Evolutionary conservation across 495 filamentous ascomycete genomes (phyloP).

Genomic region (Copromyces sp.): DNA sequence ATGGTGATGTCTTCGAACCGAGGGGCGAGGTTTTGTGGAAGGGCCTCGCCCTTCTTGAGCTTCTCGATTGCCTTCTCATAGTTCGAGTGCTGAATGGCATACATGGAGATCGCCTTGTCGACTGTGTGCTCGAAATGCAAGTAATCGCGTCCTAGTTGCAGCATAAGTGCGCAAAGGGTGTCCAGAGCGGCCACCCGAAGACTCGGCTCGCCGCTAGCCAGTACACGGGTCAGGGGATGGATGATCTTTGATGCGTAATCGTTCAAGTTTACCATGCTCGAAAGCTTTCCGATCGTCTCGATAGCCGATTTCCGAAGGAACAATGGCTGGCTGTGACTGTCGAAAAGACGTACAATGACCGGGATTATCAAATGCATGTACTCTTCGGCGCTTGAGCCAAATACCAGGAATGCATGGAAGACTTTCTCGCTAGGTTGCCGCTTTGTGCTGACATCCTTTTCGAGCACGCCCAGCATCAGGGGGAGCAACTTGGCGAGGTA

Average conservation of each 20-base stretch:
- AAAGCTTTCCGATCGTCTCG: conserved; percentile 90
- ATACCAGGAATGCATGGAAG: conserved; percentile 87
- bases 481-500: conserved; percentile 83
- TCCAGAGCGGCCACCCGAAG: conserved; percentile 82
- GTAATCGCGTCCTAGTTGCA: conserved; percentile 92
- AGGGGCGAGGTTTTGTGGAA: conserved; percentile 89
- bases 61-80: conserved; percentile 87
- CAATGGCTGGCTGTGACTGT: conserved; percentile 66
- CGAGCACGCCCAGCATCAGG: conserved; percentile 86
- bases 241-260: conserved; percentile 94
- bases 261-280: conserved; percentile 91
- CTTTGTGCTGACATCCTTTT: conserved; percentile 64
- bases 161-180: conserved; percentile 88
- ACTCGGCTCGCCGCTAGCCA: conserved; percentile 57
- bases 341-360: conserved; percentile 85
- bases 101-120: conserved; percentile 59
- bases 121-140: conserved; percentile 85
- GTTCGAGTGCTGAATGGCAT: conserved; percentile 72
- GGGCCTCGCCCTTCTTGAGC: conserved; percentile 82
- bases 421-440: conserved; percentile 77
- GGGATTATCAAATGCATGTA: conserved; percentile 99
- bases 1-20: conserved; percentile 67
- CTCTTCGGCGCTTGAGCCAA: conserved; percentile 91
- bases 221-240: conserved; percentile 73
- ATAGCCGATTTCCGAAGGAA: conserved; percentile 80